phyloP scores from a whole-genome alignment of 139 green algal genomes.

The Coelastrella sp. region DNA sequence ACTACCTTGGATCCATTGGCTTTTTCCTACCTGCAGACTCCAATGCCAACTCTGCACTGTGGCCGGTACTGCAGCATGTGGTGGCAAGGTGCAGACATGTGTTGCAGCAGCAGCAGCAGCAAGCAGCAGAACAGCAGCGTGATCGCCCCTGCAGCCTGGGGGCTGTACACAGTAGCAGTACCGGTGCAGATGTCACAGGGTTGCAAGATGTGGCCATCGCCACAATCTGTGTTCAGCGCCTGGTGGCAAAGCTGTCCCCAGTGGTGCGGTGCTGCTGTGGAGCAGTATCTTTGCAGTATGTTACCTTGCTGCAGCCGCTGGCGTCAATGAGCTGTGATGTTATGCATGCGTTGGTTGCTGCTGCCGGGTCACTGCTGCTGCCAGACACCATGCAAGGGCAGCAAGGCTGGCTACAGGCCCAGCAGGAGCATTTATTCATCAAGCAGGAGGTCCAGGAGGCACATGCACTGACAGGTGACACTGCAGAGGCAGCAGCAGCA shows the following conservation, averaged over 20 bases:
- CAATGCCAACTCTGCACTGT: background rate
- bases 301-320: background rate
- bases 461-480: background rate
- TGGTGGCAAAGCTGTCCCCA: background rate
- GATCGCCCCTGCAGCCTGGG: background rate
- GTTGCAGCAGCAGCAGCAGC: background rate
- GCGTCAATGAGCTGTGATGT: constrained; percentile 10
- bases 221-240: background rate
- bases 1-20: too few species aligned
- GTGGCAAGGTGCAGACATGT: background rate
- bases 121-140: background rate
- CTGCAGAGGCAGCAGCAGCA: constrained; percentile 24
- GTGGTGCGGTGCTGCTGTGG: background rate
- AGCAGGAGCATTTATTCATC: background rate
- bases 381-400: background rate
- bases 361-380: background rate
- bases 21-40: background rate
- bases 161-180: background rate
- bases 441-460: constrained; percentile 19
- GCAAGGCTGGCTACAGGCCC: background rate
- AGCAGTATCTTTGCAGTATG: background rate
- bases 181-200: background rate
- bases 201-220: background rate
- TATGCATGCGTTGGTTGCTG: background rate
- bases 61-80: constrained; percentile 19